Conservation (phyloP, 345 rosid species). For the Balakata baccata region DNA sequence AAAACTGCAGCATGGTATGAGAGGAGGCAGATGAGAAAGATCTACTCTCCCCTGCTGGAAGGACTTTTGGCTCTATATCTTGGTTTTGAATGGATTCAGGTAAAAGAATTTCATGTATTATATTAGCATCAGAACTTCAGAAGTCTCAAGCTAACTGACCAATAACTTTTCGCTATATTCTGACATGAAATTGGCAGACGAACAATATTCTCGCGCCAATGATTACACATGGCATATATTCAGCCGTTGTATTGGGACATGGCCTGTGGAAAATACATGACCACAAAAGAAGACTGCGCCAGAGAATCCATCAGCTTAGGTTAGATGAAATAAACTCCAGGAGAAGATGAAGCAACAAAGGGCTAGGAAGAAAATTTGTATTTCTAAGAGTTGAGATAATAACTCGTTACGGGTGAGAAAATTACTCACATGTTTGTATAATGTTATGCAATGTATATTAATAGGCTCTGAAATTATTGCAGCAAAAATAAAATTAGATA, state of each 20-base stretch:
- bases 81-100: slow-evolving; percentile 95
- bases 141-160: not conserved
- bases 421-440: not conserved
- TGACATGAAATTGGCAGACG: slow-evolving; percentile 47
- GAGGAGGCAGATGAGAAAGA: slow-evolving; percentile 94
- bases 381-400: not conserved
- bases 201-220: slow-evolving; percentile 82
- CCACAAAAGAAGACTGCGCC: slow-evolving; percentile 66
- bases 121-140: not conserved
- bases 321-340: slow-evolving; percentile 36
- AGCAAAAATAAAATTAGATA: not conserved
- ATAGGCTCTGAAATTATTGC: not conserved
- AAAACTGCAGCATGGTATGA: slow-evolving; percentile 84
- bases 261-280: slow-evolving; percentile 92
- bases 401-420: no score
- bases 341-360: slow-evolving; percentile 16
- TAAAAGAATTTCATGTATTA: slow-evolving; percentile 15
- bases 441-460: not conserved
- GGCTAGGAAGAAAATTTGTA: not conserved
- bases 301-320: slow-evolving; percentile 62
- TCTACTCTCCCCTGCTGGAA: slow-evolving; percentile 93
- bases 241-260: slow-evolving; percentile 76
- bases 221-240: slow-evolving; percentile 87
- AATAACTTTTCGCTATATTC: not conserved
- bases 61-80: slow-evolving; percentile 87